Conservation (phyloP, 1,284 basidiomycete species). For the Cystobasidiaceae sp. region DNA sequence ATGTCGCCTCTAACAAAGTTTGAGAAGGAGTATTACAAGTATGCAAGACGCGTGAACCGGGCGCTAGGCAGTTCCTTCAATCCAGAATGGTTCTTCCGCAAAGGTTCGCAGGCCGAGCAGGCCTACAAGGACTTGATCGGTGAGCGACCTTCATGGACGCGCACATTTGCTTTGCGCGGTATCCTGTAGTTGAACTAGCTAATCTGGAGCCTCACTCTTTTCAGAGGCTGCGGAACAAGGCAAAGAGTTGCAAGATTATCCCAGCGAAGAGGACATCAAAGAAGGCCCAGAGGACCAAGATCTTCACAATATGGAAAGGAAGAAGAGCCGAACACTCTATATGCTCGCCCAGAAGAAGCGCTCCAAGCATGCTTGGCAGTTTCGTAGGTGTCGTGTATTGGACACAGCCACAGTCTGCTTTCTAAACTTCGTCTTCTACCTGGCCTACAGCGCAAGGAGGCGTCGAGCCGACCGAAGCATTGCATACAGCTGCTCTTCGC, state of each 20-base stretch:
- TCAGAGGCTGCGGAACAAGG: constrained; percentile 58
- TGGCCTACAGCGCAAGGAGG: constrained; percentile 51
- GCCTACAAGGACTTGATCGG: constrained; percentile 54
- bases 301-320: constrained; percentile 69
- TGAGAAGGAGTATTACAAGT: constrained; percentile 78
- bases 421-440: background rate
- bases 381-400: constrained; percentile 52
- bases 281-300: constrained; percentile 60
- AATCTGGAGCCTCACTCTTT: no score
- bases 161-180: background rate
- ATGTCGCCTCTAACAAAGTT: constrained; percentile 51
- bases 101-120: constrained; percentile 77
- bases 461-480: constrained; percentile 54
- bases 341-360: constrained; percentile 62
- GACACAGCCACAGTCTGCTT: no score
- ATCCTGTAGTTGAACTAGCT: no score
- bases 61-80: constrained; percentile 85
- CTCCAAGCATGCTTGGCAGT: constrained; percentile 64
- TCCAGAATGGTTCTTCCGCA: constrained; percentile 88
- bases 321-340: constrained; percentile 78
- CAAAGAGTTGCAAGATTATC: constrained; percentile 66
- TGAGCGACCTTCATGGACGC: background rate
- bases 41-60: constrained; percentile 75
- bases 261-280: constrained; percentile 54
- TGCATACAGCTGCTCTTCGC: constrained; percentile 65